Evolutionary conservation across 176 grass and related monocot genomes (phyloP).

Genomic region (Aegilops tauschii): DNA sequence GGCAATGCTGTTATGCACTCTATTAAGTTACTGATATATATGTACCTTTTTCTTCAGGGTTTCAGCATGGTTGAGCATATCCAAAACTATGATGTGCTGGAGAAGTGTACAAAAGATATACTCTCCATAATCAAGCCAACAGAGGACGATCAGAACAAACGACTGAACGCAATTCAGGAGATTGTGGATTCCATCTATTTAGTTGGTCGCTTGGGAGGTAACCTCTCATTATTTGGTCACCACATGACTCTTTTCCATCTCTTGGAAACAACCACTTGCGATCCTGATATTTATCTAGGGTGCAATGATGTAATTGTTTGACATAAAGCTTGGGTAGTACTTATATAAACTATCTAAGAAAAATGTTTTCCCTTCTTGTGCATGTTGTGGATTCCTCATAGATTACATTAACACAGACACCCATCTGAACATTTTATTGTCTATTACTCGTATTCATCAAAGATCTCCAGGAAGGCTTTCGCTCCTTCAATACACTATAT

Average conservation of each 20-base stretch:
- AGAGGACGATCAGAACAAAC: constrained; percentile 37
- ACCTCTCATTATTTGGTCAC: neutral
- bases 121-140: constrained; percentile 66
- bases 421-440: neutral
- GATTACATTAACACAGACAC: neutral
- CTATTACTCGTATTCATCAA: neutral
- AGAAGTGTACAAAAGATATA: constrained; percentile 54
- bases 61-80: constrained; percentile 25
- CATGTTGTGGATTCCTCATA: neutral
- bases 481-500: neutral
- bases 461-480: neutral
- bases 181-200: constrained; percentile 39
- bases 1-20: neutral
- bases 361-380: neutral
- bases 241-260: neutral
- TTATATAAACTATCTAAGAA: neutral
- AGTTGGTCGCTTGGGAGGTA: constrained; percentile 42
- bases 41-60: neutral
- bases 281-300: neutral
- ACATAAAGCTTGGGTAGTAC: neutral
- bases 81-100: constrained; percentile 24
- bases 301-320: neutral
- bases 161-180: constrained; percentile 49
- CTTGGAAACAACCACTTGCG: neutral
- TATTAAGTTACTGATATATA: neutral